These are phyloP conservation scores for Nakaseomyces nivariensis DNA, from an alignment of 1,139 yeast species.

Conservation along the genomic window DNA sequence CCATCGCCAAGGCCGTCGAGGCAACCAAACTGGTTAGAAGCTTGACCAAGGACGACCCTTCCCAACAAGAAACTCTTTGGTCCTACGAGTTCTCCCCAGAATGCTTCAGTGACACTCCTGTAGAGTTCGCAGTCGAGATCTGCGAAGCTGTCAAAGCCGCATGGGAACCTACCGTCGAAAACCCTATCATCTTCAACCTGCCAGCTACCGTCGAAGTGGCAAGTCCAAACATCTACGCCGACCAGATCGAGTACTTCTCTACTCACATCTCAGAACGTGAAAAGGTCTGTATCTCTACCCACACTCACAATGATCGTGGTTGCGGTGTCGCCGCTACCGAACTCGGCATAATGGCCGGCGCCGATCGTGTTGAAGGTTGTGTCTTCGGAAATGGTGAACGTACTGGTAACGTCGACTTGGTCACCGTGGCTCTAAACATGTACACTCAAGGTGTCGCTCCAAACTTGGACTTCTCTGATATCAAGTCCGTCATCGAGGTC, in stretches of 20 bases:
- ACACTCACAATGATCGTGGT: constrained; percentile 95
- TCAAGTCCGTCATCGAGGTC: constrained; percentile 69
- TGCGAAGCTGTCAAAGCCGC: constrained; percentile 94
- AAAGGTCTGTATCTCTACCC: constrained; percentile 78
- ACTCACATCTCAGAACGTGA: constrained; percentile 74
- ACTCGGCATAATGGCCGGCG: constrained; percentile 88
- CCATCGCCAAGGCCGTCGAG: constrained; percentile 69
- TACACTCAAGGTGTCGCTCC: constrained; percentile 93
- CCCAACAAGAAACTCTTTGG: constrained; percentile 68
- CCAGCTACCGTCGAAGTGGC: constrained; percentile 99
- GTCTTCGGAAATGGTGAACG: constrained; percentile 97
- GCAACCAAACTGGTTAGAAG: constrained; percentile 72
- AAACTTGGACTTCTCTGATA: constrained; percentile 75
- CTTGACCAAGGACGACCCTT: constrained; percentile 82
- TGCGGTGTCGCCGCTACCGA: constrained; percentile 99
- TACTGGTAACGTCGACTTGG: constrained; percentile 94
- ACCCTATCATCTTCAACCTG: constrained; percentile 85
- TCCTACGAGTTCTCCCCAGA: constrained; percentile 91
- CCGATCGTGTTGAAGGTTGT: constrained; percentile 97
- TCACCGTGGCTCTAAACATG: constrained; percentile 83
- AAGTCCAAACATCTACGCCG: constrained; percentile 91
- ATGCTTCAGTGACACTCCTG: constrained; percentile 82
- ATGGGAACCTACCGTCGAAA: constrained; percentile 78
- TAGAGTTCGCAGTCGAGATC: constrained; percentile 71
- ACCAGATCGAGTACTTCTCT: constrained; percentile 86